phyloP scores from a whole-genome alignment of 345 rosid genomes.

The Gossypium mustelinum region DNA sequence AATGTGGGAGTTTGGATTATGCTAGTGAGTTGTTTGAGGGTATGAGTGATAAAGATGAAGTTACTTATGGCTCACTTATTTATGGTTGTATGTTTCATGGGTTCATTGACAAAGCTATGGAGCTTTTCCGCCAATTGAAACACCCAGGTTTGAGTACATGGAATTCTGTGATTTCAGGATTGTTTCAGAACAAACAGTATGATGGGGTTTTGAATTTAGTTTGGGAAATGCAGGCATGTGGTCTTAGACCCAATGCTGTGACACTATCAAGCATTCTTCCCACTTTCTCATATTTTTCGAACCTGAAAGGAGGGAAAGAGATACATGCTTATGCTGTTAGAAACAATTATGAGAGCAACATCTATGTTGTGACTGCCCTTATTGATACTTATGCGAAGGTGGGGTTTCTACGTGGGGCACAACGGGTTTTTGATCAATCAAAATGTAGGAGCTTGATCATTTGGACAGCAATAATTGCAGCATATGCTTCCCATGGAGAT shows the following conservation, averaged over 20 bases:
- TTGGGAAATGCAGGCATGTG: conserved; percentile 53
- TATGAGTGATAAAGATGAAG: conserved; percentile 63
- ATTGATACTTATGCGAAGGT: conserved; percentile 69
- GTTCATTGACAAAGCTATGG: conserved; percentile 51
- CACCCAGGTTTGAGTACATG: conserved; percentile 52
- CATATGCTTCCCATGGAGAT: conserved; percentile 71
- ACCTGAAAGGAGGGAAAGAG: conserved; percentile 73
- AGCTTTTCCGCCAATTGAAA: conserved; percentile 46
- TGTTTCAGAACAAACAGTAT: conserved; percentile 59
- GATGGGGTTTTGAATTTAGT: conserved; percentile 44
- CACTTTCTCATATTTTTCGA: conserved; percentile 44
- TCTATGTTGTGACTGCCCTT: conserved; percentile 64
- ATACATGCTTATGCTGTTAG: conserved; percentile 61
- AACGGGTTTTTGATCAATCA: conserved; percentile 47
- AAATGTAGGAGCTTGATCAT: conserved; percentile 58
- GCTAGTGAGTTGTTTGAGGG: conserved; percentile 66
- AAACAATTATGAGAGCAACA: conserved; percentile 41
- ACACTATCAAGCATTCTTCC: conserved; percentile 71
- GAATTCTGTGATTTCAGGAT: conserved; percentile 81
- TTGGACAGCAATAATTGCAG: conserved; percentile 85
- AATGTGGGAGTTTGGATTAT: conserved; percentile 74
- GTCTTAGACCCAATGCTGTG: conserved; percentile 54
- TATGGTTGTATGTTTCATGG: conserved; percentile 76
- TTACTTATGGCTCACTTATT: conserved; percentile 58
- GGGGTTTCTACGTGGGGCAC: conserved; percentile 62